Conservation (phyloP, 257 asterid species). For the Hygrophila difformis region DNA sequence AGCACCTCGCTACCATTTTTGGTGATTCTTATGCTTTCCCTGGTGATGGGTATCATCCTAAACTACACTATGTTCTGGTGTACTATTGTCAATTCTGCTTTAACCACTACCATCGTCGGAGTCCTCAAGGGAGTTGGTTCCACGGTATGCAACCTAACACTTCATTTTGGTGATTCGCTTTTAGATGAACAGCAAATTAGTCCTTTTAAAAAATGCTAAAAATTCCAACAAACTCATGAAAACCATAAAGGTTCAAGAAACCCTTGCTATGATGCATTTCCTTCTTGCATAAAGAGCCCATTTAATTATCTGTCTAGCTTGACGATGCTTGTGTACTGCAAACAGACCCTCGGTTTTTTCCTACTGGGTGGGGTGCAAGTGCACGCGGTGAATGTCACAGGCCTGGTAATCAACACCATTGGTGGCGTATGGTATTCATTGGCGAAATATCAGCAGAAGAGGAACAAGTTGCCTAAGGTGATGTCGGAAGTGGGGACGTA, state of each 20-base stretch:
- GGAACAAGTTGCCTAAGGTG: conserved; percentile 49
- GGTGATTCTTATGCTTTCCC: conserved; percentile 60
- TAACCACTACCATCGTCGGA: conserved; percentile 95
- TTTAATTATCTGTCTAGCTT: neutral
- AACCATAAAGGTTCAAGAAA: no score
- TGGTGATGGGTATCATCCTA: conserved; percentile 88
- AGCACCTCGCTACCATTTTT: conserved; percentile 51
- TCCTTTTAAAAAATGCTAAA: no score
- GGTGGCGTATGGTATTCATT: conserved; percentile 91
- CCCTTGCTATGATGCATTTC: no score
- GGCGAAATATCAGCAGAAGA: conserved; percentile 77
- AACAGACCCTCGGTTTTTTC: conserved; percentile 74
- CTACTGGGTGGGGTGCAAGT: conserved; percentile 86
- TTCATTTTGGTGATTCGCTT: no score
- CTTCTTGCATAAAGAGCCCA: neutral
- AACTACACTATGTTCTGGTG: conserved; percentile 99
- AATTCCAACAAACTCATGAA: no score
- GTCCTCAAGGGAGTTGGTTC: conserved; percentile 98
- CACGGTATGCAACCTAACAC: conserved; percentile 42
- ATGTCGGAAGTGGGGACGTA: conserved; percentile 36
- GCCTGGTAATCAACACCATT: conserved; percentile 76
- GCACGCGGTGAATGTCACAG: conserved; percentile 70
- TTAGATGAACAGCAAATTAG: no score
- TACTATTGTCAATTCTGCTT: conserved; percentile 91
- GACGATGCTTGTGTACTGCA: conserved; percentile 4